phyloP scores from a whole-genome alignment of 2,329 filamentous ascomycete genomes.

The Paramyrothecium sp. region DNA sequence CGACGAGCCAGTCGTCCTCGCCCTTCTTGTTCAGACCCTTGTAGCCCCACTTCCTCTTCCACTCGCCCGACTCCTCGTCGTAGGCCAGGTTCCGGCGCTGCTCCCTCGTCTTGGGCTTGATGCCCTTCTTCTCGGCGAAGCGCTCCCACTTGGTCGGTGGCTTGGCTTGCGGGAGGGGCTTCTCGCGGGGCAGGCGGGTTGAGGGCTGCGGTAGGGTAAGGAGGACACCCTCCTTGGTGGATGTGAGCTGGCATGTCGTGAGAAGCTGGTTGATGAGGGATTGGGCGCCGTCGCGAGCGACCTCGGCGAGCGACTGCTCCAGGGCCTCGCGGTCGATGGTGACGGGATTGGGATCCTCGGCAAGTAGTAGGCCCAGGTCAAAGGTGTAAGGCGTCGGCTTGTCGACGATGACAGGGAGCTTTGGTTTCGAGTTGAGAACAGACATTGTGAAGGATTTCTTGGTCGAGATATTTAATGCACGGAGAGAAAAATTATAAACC shows the following conservation, averaged over 20 bases:
- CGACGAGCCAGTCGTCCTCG: slow-evolving; percentile 85
- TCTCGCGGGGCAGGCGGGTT: slow-evolving; percentile 82
- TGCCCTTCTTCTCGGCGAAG: slow-evolving; percentile 96
- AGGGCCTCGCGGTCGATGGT: slow-evolving; percentile 50
- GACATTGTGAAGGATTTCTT: slow-evolving; percentile 26
- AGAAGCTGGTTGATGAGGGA: slow-evolving; percentile 92
- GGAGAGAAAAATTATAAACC: no score
- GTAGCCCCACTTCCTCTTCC: slow-evolving; percentile 94
- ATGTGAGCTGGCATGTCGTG: slow-evolving; percentile 77
- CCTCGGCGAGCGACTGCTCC: slow-evolving; percentile 68
- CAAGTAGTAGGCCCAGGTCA: slow-evolving; percentile 85
- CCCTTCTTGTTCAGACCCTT: slow-evolving; percentile 84
- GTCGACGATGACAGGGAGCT: slow-evolving; percentile 64
- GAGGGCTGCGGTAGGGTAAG: slow-evolving; percentile 71
- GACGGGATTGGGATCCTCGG: slow-evolving; percentile 83
- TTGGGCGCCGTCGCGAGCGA: slow-evolving; percentile 88
- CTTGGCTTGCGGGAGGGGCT: slow-evolving; percentile 81
- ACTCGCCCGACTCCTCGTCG: slow-evolving; percentile 81
- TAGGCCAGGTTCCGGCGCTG: slow-evolving; percentile 72
- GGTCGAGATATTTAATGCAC: no score
- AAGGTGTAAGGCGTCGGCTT: slow-evolving; percentile 91
- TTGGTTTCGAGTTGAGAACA: slow-evolving; percentile 36
- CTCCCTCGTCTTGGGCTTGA: slow-evolving; percentile 83
- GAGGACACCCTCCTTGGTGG: slow-evolving; percentile 68
- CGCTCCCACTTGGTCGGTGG: slow-evolving; percentile 90